Percentiles rank a stretch among this genome's conserved stretches.
These are phyloP conservation scores for Sarocladium strictum DNA, from an alignment of 2,329 filamentous ascomycete genomes.

Conservation along the genomic window DNA sequence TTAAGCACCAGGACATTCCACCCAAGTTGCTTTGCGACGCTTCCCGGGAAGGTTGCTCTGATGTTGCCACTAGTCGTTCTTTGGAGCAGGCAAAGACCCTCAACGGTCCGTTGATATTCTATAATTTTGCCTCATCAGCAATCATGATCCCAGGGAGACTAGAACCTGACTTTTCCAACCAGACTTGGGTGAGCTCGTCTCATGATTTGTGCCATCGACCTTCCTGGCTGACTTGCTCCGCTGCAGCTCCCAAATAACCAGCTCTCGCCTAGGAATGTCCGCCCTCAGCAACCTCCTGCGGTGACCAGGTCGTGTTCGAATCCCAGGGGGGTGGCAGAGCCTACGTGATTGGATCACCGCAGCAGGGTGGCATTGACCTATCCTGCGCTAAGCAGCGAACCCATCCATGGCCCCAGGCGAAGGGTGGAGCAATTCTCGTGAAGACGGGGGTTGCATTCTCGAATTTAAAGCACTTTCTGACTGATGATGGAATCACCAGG, in stretches of 20 bases:
- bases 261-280: neutral
- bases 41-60: no score
- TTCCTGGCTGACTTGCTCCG: neutral
- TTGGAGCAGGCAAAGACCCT: no score
- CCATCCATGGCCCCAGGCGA: conserved; percentile 10
- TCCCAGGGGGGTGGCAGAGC: conserved; percentile 10
- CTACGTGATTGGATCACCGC: conserved; percentile 12
- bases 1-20: no score
- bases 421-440: conserved; percentile 10
- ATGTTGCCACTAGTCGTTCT: no score
- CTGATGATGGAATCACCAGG: neutral
- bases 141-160: no score
- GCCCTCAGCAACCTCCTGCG: neutral
- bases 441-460: conserved; percentile 2
- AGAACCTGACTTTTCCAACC: no score
- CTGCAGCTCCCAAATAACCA: neutral
- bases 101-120: no score
- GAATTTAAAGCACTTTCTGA: neutral
- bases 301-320: conserved; percentile 10
- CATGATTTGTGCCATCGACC: neutral
- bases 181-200: neutral
- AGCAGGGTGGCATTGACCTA: conserved; percentile 13
- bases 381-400: conserved; percentile 14
- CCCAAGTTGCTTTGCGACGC: neutral
- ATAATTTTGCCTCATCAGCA: no score